phyloP scores from a whole-genome alignment of 2,329 filamentous ascomycete species.

The Fonsecaea erecta region DNA sequence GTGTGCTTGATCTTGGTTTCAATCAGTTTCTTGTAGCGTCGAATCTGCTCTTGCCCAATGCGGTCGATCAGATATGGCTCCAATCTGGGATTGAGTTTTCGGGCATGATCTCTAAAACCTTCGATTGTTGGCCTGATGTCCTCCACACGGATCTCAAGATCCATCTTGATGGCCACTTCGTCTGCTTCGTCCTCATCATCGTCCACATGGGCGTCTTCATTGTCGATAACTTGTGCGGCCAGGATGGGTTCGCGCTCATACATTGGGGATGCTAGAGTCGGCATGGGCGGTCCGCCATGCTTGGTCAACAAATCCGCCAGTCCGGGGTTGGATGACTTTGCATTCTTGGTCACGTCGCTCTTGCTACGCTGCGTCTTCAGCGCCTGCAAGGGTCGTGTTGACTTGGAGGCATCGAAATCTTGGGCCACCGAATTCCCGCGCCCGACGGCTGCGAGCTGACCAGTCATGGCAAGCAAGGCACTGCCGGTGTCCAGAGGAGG shows the following conservation, averaged over 20 bases:
- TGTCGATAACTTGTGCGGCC: constrained; percentile 31
- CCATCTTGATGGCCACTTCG: constrained; percentile 52
- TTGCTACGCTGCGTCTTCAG: constrained; percentile 55
- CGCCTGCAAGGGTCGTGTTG: constrained; percentile 32
- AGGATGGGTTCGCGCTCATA: constrained; percentile 40
- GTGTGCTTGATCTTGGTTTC: constrained; percentile 73
- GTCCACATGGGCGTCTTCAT: constrained; percentile 44
- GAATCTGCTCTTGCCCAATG: constrained; percentile 78
- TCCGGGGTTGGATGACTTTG: constrained; percentile 42
- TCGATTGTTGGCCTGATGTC: constrained; percentile 72
- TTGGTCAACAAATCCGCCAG: constrained; percentile 61
- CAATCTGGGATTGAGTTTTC: constrained; percentile 74
- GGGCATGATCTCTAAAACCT: constrained; percentile 77
- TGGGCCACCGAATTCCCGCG: constrained; percentile 65
- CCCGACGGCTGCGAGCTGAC: constrained; percentile 52
- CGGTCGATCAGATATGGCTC: constrained; percentile 73
- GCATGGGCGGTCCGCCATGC: constrained; percentile 63
- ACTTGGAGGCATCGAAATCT: constrained; percentile 47
- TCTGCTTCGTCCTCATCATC: constrained; percentile 54
- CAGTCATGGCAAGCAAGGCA: constrained; percentile 52
- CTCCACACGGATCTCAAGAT: constrained; percentile 66
- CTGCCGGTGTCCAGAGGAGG: constrained; percentile 47
- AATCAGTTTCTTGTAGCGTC: constrained; percentile 77
- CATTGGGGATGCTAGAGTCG: constrained; percentile 57
- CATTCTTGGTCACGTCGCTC: constrained; percentile 58